Conservation (phyloP, 768 basidiomycete species). For the Galerina marginata region DNA sequence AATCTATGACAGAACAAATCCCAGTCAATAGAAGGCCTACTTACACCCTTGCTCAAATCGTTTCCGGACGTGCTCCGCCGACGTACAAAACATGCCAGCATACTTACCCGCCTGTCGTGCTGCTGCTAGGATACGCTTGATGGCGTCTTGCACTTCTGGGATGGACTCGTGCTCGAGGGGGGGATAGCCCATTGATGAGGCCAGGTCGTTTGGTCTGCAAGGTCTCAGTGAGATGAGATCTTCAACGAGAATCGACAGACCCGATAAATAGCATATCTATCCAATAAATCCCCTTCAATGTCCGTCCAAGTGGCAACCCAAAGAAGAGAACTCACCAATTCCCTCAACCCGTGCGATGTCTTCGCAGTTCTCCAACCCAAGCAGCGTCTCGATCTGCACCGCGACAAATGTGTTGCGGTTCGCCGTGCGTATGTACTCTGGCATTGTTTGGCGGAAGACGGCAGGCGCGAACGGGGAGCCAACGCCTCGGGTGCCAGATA, state of each 20-base stretch:
- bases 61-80: slow-evolving; percentile 19
- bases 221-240: not conserved
- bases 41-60: slow-evolving; percentile 25
- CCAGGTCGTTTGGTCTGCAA: slow-evolving; percentile 25
- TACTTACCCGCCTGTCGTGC: slow-evolving; percentile 26
- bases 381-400: slow-evolving; percentile 25
- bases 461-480: slow-evolving; percentile 27
- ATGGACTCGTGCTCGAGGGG: slow-evolving; percentile 22
- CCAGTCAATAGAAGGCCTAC: not conserved
- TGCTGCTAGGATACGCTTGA: slow-evolving; percentile 20
- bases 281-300: not conserved
- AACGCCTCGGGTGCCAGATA: slow-evolving; percentile 24
- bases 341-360: slow-evolving; percentile 27
- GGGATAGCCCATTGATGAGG: slow-evolving; percentile 24
- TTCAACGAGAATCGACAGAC: not conserved
- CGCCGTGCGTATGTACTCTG: slow-evolving; percentile 26
- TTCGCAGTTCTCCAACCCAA: slow-evolving; percentile 26
- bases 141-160: slow-evolving; percentile 24
- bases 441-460: slow-evolving; percentile 23
- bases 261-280: slow-evolving; percentile 25
- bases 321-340: slow-evolving; percentile 10
- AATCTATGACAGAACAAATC: not conserved
- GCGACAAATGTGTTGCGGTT: slow-evolving; percentile 26
- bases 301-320: not conserved
- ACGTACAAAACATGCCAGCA: slow-evolving; percentile 28